Evolutionary conservation across 2,329 filamentous ascomycete species (phyloP).

Genomic region (Penicillium expansum): DNA sequence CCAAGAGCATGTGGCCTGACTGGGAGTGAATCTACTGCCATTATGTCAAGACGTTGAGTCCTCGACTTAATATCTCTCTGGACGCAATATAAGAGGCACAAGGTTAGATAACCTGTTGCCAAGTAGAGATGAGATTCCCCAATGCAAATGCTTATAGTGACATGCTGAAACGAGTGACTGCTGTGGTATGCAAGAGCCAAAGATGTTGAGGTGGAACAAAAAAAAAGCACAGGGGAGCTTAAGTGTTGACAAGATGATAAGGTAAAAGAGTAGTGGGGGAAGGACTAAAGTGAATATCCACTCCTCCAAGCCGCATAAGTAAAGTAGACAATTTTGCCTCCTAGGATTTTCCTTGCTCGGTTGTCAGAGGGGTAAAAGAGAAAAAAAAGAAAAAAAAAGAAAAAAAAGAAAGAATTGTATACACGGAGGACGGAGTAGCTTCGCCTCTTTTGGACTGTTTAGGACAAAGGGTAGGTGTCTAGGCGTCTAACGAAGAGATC

Average conservation of each 20-base stretch:
- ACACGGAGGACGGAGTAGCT: not conserved
- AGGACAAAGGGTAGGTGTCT: slow-evolving; percentile 1
- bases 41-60: slow-evolving; percentile 11
- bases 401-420: not conserved
- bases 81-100: not conserved
- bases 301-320: slow-evolving; percentile 5
- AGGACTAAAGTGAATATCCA: slow-evolving; percentile 7
- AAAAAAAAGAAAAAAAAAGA: not conserved
- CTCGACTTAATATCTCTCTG: not conserved
- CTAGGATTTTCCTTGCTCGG: slow-evolving; percentile 5
- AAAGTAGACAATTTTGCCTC: slow-evolving; percentile 3
- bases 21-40: slow-evolving; percentile 28
- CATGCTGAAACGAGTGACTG: slow-evolving; percentile 6
- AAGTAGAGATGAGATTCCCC: not conserved
- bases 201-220: not conserved
- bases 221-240: not conserved
- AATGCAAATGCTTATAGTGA: not conserved
- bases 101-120: not conserved
- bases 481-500: slow-evolving; percentile 3
- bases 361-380: not conserved
- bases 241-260: slow-evolving; percentile 1
- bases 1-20: slow-evolving; percentile 28
- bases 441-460: slow-evolving; percentile 18
- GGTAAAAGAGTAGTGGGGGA: slow-evolving; percentile 5
- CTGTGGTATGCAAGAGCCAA: not conserved